Conservation (phyloP, 2,329 filamentous ascomycete genomes). For the Ophiostoma himal-ulmi region DNA sequence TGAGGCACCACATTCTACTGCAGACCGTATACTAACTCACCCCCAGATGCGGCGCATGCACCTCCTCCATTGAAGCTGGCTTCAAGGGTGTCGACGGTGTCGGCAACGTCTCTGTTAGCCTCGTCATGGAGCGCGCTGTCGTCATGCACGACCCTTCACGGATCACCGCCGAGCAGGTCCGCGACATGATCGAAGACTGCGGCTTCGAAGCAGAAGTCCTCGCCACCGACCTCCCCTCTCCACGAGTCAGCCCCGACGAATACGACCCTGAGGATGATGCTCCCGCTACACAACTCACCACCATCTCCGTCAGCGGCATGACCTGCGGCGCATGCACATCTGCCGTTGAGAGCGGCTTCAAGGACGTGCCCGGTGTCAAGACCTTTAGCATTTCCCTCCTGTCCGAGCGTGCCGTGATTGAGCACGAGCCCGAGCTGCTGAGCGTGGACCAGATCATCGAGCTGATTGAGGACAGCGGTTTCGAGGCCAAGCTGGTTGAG, state of each 20-base stretch:
- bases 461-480: slow-evolving; percentile 66
- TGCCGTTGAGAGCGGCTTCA: slow-evolving; percentile 74
- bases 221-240: slow-evolving; percentile 66
- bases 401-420: slow-evolving; percentile 77
- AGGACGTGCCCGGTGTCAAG: slow-evolving; percentile 65
- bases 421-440: slow-evolving; percentile 61
- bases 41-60: slow-evolving; percentile 77
- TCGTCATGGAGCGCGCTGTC: slow-evolving; percentile 95
- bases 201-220: slow-evolving; percentile 89
- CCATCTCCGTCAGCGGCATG: slow-evolving; percentile 77
- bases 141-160: slow-evolving; percentile 76
- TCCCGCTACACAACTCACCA: slow-evolving; percentile 48
- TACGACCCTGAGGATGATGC: slow-evolving; percentile 31
- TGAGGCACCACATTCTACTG: neutral
- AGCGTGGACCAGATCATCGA: slow-evolving; percentile 50
- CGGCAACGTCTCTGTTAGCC: slow-evolving; percentile 79
- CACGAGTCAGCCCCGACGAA: slow-evolving; percentile 38
- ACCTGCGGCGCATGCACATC: slow-evolving; percentile 87
- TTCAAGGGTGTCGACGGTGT: slow-evolving; percentile 79
- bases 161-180: slow-evolving; percentile 68
- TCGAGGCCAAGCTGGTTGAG: slow-evolving; percentile 69
- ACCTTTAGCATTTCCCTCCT: slow-evolving; percentile 76
- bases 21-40: slow-evolving; percentile 35
- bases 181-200: slow-evolving; percentile 82
- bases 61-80: slow-evolving; percentile 86